phyloP scores from a whole-genome alignment of 2,329 filamentous ascomycete species.

The Trichoderma polysporum region DNA sequence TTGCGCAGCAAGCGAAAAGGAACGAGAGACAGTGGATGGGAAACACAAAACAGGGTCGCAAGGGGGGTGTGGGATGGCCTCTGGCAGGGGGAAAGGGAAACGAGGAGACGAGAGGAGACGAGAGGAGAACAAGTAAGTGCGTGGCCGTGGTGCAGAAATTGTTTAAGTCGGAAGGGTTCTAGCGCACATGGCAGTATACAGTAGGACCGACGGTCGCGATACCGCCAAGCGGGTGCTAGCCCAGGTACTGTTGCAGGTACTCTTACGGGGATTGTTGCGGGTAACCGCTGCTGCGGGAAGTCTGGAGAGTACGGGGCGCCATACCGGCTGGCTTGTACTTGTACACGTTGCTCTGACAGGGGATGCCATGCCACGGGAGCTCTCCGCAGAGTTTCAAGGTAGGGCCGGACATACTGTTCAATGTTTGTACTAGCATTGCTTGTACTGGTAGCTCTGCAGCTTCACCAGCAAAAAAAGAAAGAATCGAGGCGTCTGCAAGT shows the following conservation, averaged over 20 bases:
- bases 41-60: constrained; percentile 31
- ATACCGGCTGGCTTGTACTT: neutral
- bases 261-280: neutral
- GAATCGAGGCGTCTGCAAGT: no score
- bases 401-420: neutral
- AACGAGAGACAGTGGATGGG: constrained; percentile 30
- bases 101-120: constrained; percentile 18
- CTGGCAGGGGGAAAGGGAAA: constrained; percentile 14
- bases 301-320: neutral
- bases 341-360: neutral
- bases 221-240: neutral
- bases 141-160: constrained; percentile 22
- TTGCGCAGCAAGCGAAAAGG: constrained; percentile 32
- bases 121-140: constrained; percentile 19
- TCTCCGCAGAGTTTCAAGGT: constrained; percentile 13
- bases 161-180: neutral
- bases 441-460: neutral
- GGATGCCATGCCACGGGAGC: constrained; percentile 1
- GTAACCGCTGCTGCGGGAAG: neutral
- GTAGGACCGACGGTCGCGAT: neutral
- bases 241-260: neutral
- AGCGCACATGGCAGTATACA: constrained; percentile 13
- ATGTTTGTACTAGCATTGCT: neutral
- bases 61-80: constrained; percentile 24
- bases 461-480: no score